Conservation (phyloP, 2,329 filamentous ascomycete genomes). For the Chaetothyriales sp. region DNA sequence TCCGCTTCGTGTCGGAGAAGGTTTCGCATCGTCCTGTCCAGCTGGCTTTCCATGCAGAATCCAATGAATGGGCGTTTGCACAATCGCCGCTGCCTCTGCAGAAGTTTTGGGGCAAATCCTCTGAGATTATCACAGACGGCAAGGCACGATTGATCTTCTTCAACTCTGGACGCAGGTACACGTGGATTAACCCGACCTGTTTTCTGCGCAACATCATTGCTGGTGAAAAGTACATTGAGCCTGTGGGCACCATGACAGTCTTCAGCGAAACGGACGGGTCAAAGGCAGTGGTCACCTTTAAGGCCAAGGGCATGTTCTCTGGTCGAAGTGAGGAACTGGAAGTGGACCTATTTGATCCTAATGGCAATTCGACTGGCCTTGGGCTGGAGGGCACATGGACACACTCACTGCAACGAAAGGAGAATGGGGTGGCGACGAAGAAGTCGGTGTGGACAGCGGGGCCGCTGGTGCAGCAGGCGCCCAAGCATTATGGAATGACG, state of each 20-base stretch:
- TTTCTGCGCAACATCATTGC: constrained; percentile 94
- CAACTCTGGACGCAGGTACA: constrained; percentile 64
- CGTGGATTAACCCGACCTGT: constrained; percentile 73
- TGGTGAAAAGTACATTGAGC: constrained; percentile 95
- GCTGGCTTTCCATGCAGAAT: constrained; percentile 85
- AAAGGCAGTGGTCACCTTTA: constrained; percentile 79
- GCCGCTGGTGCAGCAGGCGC: constrained; percentile 59
- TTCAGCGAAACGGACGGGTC: constrained; percentile 69
- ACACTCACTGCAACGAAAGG: constrained; percentile 48
- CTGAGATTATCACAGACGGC: constrained; percentile 85
- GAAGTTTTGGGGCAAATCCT: constrained; percentile 97
- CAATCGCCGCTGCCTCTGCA: constrained; percentile 81
- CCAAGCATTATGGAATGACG: constrained; percentile 75
- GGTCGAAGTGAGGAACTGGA: constrained; percentile 81
- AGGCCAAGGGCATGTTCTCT: constrained; percentile 91
- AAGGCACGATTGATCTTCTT: constrained; percentile 66
- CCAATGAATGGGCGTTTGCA: constrained; percentile 66
- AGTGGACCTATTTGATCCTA: constrained; percentile 54
- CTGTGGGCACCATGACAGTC: constrained; percentile 77
- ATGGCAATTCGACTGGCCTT: constrained; percentile 50
- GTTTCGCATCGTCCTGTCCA: constrained; percentile 84
- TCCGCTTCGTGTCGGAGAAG: constrained; percentile 88
- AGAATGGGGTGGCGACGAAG: constrained; percentile 45
- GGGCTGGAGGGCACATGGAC: constrained; percentile 79
- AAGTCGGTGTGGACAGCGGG: constrained; percentile 67